These are phyloP conservation scores for Truncatella angustata DNA, from an alignment of 2,329 filamentous ascomycete genomes.

Conservation along the genomic window DNA sequence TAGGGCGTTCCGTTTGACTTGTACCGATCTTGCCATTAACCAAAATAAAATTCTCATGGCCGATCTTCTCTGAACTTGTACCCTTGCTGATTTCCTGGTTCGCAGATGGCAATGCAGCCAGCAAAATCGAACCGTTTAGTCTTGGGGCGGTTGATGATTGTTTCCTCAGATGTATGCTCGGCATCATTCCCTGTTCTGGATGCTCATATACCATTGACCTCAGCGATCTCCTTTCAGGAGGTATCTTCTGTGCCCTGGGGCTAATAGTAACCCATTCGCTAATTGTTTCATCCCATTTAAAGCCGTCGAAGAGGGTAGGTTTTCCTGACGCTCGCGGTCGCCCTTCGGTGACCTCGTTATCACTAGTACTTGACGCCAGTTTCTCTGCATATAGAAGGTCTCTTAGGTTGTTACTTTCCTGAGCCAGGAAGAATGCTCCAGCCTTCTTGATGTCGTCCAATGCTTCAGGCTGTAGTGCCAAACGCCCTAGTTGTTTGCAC, in stretches of 20 bases:
- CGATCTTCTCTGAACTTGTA: no score
- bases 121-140: no score
- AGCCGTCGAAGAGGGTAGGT: constrained; percentile 29
- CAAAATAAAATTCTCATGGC: no score
- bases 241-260: constrained; percentile 29
- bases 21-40: no score
- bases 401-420: constrained; percentile 49
- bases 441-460: constrained; percentile 40
- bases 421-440: constrained; percentile 50
- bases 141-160: no score
- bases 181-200: no score
- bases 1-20: no score
- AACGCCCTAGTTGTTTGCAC: constrained; percentile 36
- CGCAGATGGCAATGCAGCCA: no score
- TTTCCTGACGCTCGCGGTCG: background rate
- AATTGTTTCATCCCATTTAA: constrained; percentile 55
- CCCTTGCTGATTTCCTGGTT: no score
- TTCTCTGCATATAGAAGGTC: constrained; percentile 55
- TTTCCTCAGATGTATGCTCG: no score
- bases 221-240: constrained; percentile 8
- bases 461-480: constrained; percentile 31
- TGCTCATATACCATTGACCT: no score
- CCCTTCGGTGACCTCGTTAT: background rate
- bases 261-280: constrained; percentile 54
- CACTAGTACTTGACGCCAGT: constrained; percentile 21